Conservation (phyloP, 192 early-diverging fungal species). For the Geosiphon pyriformis region DNA sequence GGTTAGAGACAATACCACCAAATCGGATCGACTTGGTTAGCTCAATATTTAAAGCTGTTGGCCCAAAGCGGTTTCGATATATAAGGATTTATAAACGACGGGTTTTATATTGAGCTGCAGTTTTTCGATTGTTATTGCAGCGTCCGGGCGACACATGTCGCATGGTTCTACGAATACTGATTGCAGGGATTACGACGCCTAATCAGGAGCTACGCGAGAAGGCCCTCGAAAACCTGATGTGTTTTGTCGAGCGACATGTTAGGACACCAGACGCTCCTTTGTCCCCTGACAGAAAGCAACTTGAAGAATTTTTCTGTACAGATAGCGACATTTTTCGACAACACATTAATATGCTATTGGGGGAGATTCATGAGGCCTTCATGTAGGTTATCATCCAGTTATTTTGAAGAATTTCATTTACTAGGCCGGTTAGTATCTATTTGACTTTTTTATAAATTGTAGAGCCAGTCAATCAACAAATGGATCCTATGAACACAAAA, state of each 20-base stretch:
- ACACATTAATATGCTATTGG: constrained; percentile 19
- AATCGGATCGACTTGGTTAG: constrained; percentile 11
- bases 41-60: neutral
- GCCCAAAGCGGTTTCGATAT: neutral
- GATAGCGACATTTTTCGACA: constrained; percentile 18
- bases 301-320: constrained; percentile 8
- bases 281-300: neutral
- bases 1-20: constrained; percentile 15
- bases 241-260: constrained; percentile 21
- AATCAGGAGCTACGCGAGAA: constrained; percentile 12
- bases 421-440: neutral
- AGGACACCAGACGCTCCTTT: neutral
- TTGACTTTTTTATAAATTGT: neutral
- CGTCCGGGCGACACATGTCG: constrained; percentile 17
- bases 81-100: neutral
- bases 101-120: neutral
- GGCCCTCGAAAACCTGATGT: constrained; percentile 1
- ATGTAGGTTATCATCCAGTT: constrained; percentile 12
- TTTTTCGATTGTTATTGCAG: constrained; percentile 8
- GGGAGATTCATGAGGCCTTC: constrained; percentile 24
- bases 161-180: constrained; percentile 12
- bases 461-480: neutral
- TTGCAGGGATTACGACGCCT: constrained; percentile 16
- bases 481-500: constrained; percentile 19
- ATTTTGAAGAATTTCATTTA: too few relatives aligned